Evolutionary conservation across 2,329 filamentous ascomycete species (phyloP).

Genomic region (Aspergillus alliaceus): DNA sequence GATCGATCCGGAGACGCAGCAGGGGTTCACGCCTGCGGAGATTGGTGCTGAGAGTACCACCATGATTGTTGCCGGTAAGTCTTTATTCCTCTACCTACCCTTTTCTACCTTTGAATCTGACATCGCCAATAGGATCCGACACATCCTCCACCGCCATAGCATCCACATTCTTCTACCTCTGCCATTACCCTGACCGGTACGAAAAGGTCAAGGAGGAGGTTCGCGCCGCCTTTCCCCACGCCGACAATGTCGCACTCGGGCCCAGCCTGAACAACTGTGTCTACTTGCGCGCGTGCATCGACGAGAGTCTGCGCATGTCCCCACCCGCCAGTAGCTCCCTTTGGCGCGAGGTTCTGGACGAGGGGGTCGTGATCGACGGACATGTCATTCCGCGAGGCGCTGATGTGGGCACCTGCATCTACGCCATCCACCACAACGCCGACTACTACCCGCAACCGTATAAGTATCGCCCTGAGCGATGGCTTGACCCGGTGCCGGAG

Average conservation of each 20-base stretch:
- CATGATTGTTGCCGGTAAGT: slow-evolving; percentile 48
- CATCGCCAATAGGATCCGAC: slow-evolving; percentile 33
- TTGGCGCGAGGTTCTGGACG: slow-evolving; percentile 30
- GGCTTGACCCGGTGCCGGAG: slow-evolving; percentile 22
- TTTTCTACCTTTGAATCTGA: not conserved
- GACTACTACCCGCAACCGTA: slow-evolving; percentile 33
- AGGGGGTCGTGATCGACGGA: slow-evolving; percentile 33
- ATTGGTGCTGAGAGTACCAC: slow-evolving; percentile 52
- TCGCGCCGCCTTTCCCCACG: slow-evolving; percentile 31
- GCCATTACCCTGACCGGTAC: slow-evolving; percentile 30
- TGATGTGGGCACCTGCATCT: slow-evolving; percentile 32
- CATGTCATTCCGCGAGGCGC: slow-evolving; percentile 30
- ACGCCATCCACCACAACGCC: slow-evolving; percentile 34
- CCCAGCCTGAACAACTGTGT: slow-evolving; percentile 32
- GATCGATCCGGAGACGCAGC: slow-evolving; percentile 45
- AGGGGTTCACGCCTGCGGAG: slow-evolving; percentile 45
- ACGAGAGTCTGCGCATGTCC: slow-evolving; percentile 36
- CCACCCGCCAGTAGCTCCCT: slow-evolving; percentile 29
- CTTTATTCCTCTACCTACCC: not conserved
- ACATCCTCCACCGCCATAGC: slow-evolving; percentile 42
- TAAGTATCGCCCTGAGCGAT: slow-evolving; percentile 35
- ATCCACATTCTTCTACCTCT: slow-evolving; percentile 42
- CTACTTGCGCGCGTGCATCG: slow-evolving; percentile 47
- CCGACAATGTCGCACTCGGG: slow-evolving; percentile 38
- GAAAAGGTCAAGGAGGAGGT: slow-evolving; percentile 33